A percentile compares a stretch with the other conserved stretches of the same genome.
Evolutionary conservation across 2,329 filamentous ascomycete species (phyloP).

Genomic region (Gaeumannomyces tritici): DNA sequence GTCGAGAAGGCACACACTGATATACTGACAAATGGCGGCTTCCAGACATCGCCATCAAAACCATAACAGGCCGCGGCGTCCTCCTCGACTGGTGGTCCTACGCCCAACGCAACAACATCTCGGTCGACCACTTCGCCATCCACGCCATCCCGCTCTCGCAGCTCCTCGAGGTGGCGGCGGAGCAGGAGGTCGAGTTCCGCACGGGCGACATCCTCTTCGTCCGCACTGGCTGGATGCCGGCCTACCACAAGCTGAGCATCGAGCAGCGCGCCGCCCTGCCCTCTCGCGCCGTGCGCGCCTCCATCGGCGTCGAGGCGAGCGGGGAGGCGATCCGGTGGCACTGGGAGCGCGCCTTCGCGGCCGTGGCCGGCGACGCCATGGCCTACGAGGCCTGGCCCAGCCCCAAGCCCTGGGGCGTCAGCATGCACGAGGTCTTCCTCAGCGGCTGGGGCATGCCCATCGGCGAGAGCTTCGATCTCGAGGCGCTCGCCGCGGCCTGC

Average conservation of each 20-base stretch:
- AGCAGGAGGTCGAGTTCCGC: conserved; percentile 22
- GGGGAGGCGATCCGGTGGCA: conserved; percentile 28
- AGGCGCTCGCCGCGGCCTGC: conserved; percentile 25
- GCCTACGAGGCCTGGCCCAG: conserved; percentile 31
- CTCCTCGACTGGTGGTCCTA: conserved; percentile 28
- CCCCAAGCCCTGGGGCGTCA: neutral
- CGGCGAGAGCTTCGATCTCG: conserved; percentile 37
- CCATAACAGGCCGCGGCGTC: conserved; percentile 34
- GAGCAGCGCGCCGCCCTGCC: conserved; percentile 12
- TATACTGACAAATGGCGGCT: no score
- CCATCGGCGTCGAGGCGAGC: conserved; percentile 26
- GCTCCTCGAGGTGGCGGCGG: conserved; percentile 21
- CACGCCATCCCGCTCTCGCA: conserved; percentile 15
- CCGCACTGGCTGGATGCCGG: conserved; percentile 23
- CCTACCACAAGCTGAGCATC: conserved; percentile 16
- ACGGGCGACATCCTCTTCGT: conserved; percentile 28
- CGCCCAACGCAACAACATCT: conserved; percentile 5
- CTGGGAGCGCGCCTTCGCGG: conserved; percentile 34
- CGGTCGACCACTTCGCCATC: conserved; percentile 7
- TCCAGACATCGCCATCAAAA: neutral
- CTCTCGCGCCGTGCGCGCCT: conserved; percentile 16
- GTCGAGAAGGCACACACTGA: no score
- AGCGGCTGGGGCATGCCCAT: conserved; percentile 42
- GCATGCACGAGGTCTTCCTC: conserved; percentile 29
- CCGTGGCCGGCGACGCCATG: conserved; percentile 31